These are phyloP conservation scores for Mariannaea elegans DNA, from an alignment of 2,329 filamentous ascomycete species.

Conservation along the genomic window DNA sequence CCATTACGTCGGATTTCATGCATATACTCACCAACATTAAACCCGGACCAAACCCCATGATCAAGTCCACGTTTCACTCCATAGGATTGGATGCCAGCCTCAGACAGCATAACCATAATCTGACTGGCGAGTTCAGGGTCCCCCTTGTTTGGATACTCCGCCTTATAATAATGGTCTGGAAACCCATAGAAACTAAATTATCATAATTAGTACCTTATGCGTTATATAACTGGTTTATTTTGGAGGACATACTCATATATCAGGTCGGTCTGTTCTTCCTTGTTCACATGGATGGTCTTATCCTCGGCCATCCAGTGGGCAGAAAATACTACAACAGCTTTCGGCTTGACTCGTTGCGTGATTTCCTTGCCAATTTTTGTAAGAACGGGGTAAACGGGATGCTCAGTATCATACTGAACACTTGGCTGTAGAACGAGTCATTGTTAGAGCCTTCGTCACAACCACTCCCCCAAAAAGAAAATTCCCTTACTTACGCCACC, in stretches of 20 bases:
- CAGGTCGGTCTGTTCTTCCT: slow-evolving; percentile 68
- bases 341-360: slow-evolving; percentile 73
- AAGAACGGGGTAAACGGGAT: slow-evolving; percentile 73
- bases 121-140: slow-evolving; percentile 66
- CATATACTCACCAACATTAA: slow-evolving; percentile 55
- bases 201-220: slow-evolving; percentile 26
- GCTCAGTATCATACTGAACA: slow-evolving; percentile 73
- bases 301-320: slow-evolving; percentile 76
- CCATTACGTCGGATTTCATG: not conserved
- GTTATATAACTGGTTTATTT: not conserved
- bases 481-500: slow-evolving; percentile 56
- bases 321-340: slow-evolving; percentile 78
- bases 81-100: slow-evolving; percentile 67
- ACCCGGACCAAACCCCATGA: slow-evolving; percentile 79
- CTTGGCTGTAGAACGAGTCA: slow-evolving; percentile 55
- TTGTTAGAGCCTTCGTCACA: not conserved
- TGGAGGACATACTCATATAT: slow-evolving; percentile 69
- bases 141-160: slow-evolving; percentile 71
- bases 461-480: not conserved
- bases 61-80: slow-evolving; percentile 73
- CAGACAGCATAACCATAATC: slow-evolving; percentile 63
- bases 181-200: slow-evolving; percentile 75
- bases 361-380: slow-evolving; percentile 75
- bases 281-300: slow-evolving; percentile 70
- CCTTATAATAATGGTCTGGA: slow-evolving; percentile 73